Percentiles rank a stretch among this genome's conserved stretches.
Conservation (phyloP, 75 land plant genomes). For the Sequoia sempervirens region DNA sequence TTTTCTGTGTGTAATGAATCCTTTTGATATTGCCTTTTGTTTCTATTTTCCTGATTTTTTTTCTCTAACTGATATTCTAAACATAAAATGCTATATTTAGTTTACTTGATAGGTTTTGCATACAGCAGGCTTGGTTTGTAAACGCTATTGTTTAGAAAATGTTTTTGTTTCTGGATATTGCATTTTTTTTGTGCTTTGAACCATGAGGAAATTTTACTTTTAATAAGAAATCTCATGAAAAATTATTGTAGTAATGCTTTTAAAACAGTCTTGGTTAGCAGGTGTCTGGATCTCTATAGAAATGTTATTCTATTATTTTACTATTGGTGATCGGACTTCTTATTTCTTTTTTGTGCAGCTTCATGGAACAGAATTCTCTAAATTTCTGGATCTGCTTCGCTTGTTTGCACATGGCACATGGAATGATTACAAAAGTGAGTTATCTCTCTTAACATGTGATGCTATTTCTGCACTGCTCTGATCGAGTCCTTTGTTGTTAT, state of each 20-base stretch:
- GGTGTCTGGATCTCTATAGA: background rate
- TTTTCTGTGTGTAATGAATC: background rate
- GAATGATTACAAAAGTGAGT: slow-evolving; percentile 94
- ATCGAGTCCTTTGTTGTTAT: background rate
- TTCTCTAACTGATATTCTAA: background rate
- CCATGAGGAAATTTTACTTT: background rate
- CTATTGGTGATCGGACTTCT: background rate
- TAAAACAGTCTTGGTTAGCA: background rate
- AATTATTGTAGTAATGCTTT: background rate
- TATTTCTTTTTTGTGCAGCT: slow-evolving; percentile 45
- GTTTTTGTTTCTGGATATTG: background rate
- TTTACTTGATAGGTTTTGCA: background rate
- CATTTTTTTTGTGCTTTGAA: background rate
- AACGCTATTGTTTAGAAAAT: background rate
- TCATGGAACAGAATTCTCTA: slow-evolving; percentile 70
- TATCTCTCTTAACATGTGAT: background rate
- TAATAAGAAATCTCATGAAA: background rate
- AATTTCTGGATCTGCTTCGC: slow-evolving; percentile 65
- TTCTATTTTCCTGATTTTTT: background rate
- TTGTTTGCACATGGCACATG: slow-evolving; percentile 95
- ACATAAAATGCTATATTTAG: background rate
- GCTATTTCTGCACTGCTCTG: background rate
- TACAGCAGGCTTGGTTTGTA: background rate
- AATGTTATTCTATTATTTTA: background rate
- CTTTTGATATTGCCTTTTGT: background rate